Percentiles rank a stretch among this genome's conserved stretches.
phyloP scores from a whole-genome alignment of 208 protist genomes.

The Crithidia thermophila region DNA sequence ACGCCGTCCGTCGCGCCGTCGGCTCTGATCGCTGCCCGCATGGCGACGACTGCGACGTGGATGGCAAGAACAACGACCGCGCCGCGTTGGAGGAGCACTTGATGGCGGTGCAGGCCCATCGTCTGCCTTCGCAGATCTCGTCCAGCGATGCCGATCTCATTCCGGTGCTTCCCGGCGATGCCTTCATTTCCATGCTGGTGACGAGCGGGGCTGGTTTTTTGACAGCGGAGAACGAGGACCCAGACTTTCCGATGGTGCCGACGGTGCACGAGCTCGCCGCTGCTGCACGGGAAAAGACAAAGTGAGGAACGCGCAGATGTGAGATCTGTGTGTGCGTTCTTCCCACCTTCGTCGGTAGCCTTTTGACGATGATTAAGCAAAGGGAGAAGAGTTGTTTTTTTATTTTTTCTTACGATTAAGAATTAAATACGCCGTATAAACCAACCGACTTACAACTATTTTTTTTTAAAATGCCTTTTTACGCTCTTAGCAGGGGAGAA shows the following conservation, averaged over 20 bases:
- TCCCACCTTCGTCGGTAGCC: no score
- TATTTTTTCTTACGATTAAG: no score
- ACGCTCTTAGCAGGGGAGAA: no score
- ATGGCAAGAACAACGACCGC: constrained; percentile 29
- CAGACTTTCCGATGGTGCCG: constrained; percentile 83
- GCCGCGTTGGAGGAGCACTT: constrained; percentile 58
- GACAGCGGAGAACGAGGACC: constrained; percentile 43
- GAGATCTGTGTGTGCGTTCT: no score
- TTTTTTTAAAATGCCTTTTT: no score
- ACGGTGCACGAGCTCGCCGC: constrained; percentile 47
- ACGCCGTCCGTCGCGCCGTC: constrained; percentile 60
- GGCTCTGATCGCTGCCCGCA: constrained; percentile 30
- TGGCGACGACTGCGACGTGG: constrained; percentile 22
- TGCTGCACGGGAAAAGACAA: constrained; percentile 7
- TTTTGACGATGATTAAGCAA: no score
- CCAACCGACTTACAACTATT: no score
- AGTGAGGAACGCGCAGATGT: not conserved
- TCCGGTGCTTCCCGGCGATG: constrained; percentile 64
- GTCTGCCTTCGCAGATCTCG: constrained; percentile 48
- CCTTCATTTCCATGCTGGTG: constrained; percentile 76
- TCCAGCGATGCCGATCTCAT: constrained; percentile 51
- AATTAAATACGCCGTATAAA: no score
- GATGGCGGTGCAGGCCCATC: constrained; percentile 31
- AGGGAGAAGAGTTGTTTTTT: no score
- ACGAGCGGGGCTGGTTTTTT: constrained; percentile 54